Base-by-base conservation (phyloP, 2,329 filamentous ascomycete genomes). In the Diplodia scrobiculata region DNA sequence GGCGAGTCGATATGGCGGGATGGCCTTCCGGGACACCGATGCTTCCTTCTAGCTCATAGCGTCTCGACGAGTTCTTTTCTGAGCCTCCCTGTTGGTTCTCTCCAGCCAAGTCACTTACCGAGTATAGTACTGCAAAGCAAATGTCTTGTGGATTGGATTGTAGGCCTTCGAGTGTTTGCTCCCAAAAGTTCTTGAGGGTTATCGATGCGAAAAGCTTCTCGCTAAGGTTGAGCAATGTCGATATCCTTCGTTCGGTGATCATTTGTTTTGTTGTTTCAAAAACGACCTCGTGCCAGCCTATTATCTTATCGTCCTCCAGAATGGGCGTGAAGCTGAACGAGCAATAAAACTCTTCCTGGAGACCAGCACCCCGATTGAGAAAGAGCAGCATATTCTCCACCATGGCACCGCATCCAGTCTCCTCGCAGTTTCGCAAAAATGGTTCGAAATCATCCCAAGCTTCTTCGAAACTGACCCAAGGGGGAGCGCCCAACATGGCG, bases 391-490 rank as follows among this genome's bases (percentile, higher is more conserved):
- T 64, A 50, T 68, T 64, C 32, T 68, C 67, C 19, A 68, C 59
- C 52, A 63, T 62, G 9, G 54, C 67, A 2, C 67, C 67, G 5
- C 53, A 60, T 13, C 65, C 65, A n/a, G 67, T 52, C 45, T 62
- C 60, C 29, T 67, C 53, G 29, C 67, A 67, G 9, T 27, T 52
- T 19, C 63, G 34, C 32, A 65, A 38, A 47, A 65, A 66, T 2
- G 65, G 65, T 25, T 85, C 80, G 7, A 92, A 80, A 7, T 86
- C 84, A n/a, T 84, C 78, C 88, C 89, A 91, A 5, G 92, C 87
- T 72, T 92, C 89, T 0, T 79, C 55, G 88, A 89, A 91, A 1
- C 83, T 85, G 11, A 86, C 82, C 27, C 78, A 74, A 70, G 91
- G 91, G 64, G 80, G 83, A 72, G 82, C 79, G 1, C 90, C 90